A percentile compares a stretch with the other conserved stretches of the same genome.
These are phyloP conservation scores for Pleurozium schreberi DNA, from an alignment of 225 moss, liverwort and hornwort species.

Conservation along the genomic window DNA sequence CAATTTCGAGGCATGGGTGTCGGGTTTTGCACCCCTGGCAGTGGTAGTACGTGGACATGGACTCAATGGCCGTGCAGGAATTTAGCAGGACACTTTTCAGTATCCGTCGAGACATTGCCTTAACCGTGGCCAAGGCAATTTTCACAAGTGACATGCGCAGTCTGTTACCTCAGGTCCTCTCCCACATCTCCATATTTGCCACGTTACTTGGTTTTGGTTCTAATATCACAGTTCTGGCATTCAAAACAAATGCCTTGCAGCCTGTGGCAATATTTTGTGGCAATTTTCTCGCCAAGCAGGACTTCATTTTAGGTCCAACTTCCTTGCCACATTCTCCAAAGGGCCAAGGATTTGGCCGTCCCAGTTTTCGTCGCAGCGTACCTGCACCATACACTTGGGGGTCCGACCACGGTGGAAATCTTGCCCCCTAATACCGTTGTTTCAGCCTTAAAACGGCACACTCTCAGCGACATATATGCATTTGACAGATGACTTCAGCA, in stretches of 20 bases:
- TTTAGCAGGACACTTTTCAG: conserved; percentile 50
- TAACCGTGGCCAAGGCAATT: conserved; percentile 50
- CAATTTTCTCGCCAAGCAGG: not conserved
- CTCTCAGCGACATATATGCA: not conserved
- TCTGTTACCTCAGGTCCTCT: conserved; percentile 32
- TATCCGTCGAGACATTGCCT: conserved; percentile 57
- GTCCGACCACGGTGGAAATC: conserved; percentile 45
- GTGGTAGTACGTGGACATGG: conserved; percentile 57
- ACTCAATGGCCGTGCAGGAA: conserved; percentile 52
- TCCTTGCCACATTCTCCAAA: conserved; percentile 65
- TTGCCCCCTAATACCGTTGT: conserved; percentile 36
- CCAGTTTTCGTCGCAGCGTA: conserved; percentile 46
- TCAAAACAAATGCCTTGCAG: not conserved
- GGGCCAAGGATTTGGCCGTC: conserved; percentile 51
- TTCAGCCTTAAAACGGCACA: conserved; percentile 34
- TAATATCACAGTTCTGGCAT: not conserved
- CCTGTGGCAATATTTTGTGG: not conserved
- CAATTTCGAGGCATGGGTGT: conserved; percentile 59
- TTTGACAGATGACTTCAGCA: not conserved
- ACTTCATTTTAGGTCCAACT: conserved; percentile 6
- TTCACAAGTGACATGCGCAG: conserved; percentile 47
- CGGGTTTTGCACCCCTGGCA: conserved; percentile 53
- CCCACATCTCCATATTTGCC: not conserved
- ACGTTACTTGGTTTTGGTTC: not conserved
- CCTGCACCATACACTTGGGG: conserved; percentile 46